A percentile compares a stretch with the other conserved stretches of the same genome.
Conservation (phyloP, 176 grass and related monocot genomes). For the Oryza punctata region DNA sequence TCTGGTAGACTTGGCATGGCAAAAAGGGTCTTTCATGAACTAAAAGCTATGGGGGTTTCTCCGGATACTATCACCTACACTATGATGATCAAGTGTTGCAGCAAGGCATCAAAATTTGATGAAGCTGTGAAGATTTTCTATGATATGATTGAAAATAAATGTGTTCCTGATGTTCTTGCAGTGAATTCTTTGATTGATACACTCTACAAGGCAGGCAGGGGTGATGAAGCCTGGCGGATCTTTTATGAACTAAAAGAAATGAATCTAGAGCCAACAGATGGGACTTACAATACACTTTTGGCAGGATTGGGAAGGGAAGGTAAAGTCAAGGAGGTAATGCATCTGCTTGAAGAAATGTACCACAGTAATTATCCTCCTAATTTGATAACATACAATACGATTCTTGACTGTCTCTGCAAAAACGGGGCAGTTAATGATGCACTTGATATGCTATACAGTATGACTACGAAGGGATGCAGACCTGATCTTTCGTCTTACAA, state of each 20-base stretch:
- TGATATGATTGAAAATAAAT: slow-evolving; percentile 78
- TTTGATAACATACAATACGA: slow-evolving; percentile 83
- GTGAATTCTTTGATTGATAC: slow-evolving; percentile 85
- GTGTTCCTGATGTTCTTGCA: slow-evolving; percentile 64
- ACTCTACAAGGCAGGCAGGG: slow-evolving; percentile 78
- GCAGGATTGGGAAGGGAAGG: slow-evolving; percentile 92
- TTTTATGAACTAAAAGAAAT: slow-evolving; percentile 72
- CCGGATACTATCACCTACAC: slow-evolving; percentile 90
- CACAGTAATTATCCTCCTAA: slow-evolving; percentile 58
- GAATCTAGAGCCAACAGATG: slow-evolving; percentile 66
- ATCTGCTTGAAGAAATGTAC: slow-evolving; percentile 74
- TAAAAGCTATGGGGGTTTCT: slow-evolving; percentile 65
- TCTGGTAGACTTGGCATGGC: slow-evolving; percentile 74
- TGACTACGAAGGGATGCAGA: slow-evolving; percentile 60
- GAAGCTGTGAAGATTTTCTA: slow-evolving; percentile 75
- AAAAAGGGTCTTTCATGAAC: slow-evolving; percentile 78
- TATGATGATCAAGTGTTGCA: slow-evolving; percentile 98
- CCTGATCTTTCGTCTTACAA: slow-evolving; percentile 93
- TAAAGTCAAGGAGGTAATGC: slow-evolving; percentile 68
- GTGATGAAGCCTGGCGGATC: slow-evolving; percentile 78
- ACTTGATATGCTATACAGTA: slow-evolving; percentile 68
- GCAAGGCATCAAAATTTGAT: slow-evolving; percentile 69
- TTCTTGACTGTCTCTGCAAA: slow-evolving; percentile 92
- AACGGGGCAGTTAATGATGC: slow-evolving; percentile 79
- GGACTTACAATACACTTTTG: slow-evolving; percentile 84